phyloP scores from a whole-genome alignment of 305 asterid species.

The Withania somnifera region DNA sequence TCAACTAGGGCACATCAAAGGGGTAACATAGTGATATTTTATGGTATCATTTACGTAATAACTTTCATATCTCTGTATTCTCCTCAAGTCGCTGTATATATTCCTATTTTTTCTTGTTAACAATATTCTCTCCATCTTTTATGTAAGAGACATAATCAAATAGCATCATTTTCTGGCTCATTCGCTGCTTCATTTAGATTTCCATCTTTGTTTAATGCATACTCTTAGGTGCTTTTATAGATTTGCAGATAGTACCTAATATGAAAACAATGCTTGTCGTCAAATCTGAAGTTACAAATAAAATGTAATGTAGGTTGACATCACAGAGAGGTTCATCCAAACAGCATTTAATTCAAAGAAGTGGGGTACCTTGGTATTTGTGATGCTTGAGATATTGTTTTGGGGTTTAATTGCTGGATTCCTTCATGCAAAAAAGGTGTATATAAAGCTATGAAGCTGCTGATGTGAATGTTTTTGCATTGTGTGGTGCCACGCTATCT shows the following conservation, averaged over 20 bases:
- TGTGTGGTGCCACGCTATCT: background rate
- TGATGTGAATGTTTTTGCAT: background rate
- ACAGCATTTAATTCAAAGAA: slow-evolving; percentile 35
- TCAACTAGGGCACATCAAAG: background rate
- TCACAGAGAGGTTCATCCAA: slow-evolving; percentile 43
- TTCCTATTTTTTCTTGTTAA: background rate
- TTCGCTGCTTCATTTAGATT: background rate
- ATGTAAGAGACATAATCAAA: background rate
- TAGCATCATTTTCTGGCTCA: background rate
- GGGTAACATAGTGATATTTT: background rate
- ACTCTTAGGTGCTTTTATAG: background rate
- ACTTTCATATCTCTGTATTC: background rate
- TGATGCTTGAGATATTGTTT: slow-evolving; percentile 60
- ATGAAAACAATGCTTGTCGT: background rate
- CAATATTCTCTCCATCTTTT: background rate
- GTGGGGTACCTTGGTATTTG: slow-evolving; percentile 74
- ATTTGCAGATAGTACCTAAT: background rate
- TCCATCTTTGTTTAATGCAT: background rate
- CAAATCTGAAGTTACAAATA: background rate
- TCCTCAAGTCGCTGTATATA: background rate
- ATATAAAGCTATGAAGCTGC: slow-evolving; percentile 28
- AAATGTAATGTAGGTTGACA: slow-evolving; percentile 40
- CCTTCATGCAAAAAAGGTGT: slow-evolving; percentile 41
- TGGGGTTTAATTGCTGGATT: slow-evolving; percentile 66
- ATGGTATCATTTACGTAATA: background rate